Base-by-base conservation (phyloP, 192 early-diverging fungal genomes). In the Helicostylum pulchrum region DNA sequence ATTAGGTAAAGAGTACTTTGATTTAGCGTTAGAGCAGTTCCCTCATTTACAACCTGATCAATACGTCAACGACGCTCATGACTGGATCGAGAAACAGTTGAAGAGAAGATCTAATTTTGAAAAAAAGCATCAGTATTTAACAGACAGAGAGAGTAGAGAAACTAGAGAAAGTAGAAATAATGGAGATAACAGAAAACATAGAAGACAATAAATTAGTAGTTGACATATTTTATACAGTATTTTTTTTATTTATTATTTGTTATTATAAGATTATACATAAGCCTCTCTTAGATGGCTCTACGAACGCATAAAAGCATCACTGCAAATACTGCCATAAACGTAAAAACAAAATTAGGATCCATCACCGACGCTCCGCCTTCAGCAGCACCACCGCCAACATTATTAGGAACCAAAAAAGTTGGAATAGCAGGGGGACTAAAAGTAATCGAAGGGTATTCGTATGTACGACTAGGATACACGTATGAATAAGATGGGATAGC, bases 1-100 rank as follows among this genome's bases (percentile, higher is more conserved):
- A 14, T 23, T 59, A 14, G 57, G 57, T 43, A 45, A 45, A 42
- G 42, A 59, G 12, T 59, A 59, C 23, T 45, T 43, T 59, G 42
- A 59, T 1, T 26, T 45, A 36, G 43, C 57, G 1, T 21, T 11
- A 9, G 8, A 59, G 9, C 57, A 59, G 21, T 59, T 39, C 12
- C 57, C 57, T 23, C 19, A 36, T 44, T 45, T 59, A 21, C 7
- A 30, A 12, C 14, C 57, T 5, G 57, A 59, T 59, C 7, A 19
- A 6, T 0, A 42, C 4, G 19, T 59, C 6, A 21, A 43, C 12
- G 36, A 14, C 12, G 21, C 20, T 23, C 8, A 44, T n/a, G 43
- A 45, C 0, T 59, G 43, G 42, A 11, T 59, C 12, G 43, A 59
- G 39, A 45, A 59, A 7, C 36, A 59, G 19, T 39, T 43, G 2